Conservation (phyloP, 108 stramenopile genomes). For the Stephanodiscus minutulus region DNA sequence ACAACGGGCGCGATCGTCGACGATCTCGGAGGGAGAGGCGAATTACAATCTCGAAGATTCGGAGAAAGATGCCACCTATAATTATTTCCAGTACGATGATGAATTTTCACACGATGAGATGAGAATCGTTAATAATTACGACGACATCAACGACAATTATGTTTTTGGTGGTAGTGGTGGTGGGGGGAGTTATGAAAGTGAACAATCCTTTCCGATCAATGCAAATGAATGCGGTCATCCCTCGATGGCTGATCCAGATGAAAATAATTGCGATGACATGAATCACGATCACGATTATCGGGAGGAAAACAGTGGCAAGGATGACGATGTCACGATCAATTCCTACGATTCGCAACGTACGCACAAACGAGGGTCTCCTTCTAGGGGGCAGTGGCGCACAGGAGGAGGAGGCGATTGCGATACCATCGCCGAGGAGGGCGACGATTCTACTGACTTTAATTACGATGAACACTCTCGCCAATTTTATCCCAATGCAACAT, state of each 20-base stretch:
- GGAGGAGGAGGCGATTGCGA: constrained; percentile 1
- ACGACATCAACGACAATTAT: not conserved
- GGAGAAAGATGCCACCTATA: constrained; percentile 6
- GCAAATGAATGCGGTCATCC: not conserved
- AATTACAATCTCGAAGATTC: constrained; percentile 6
- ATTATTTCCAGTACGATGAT: not conserved
- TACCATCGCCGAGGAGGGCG: not conserved
- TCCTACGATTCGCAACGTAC: not conserved
- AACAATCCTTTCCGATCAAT: not conserved
- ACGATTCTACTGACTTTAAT: constrained; percentile 9
- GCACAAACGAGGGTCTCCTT: not conserved
- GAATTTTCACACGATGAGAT: not conserved
- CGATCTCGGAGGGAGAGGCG: not conserved
- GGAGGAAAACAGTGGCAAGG: not conserved
- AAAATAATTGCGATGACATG: not conserved
- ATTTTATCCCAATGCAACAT: not conserved
- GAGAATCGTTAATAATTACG: not conserved
- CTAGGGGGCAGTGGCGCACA: not conserved
- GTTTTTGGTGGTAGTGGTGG: not conserved
- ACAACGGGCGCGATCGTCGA: not conserved
- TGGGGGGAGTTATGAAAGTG: not conserved
- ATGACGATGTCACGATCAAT: not conserved
- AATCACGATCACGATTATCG: not conserved
- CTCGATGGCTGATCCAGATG: not conserved
- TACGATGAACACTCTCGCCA: constrained; percentile 17